Evolutionary conservation across 306 rosid species (phyloP).

Genomic region (Hylodesmum podocarpum): DNA sequence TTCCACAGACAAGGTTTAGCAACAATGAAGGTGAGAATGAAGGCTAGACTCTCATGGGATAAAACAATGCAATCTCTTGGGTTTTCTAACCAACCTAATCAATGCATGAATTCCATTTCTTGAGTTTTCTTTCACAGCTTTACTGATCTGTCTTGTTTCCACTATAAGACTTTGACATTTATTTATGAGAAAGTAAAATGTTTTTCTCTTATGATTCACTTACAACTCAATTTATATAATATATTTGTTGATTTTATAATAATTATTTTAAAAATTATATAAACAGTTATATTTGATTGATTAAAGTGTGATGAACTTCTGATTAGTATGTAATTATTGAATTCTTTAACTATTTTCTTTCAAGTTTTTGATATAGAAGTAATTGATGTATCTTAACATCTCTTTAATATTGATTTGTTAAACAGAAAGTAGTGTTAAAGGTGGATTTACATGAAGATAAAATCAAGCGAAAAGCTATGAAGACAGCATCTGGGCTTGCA

Average conservation of each 20-base stretch:
- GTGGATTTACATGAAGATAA: constrained; percentile 42
- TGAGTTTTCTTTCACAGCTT: background rate
- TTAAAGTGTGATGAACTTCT: no score
- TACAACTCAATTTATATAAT: no score
- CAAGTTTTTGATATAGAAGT: background rate
- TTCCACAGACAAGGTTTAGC: background rate
- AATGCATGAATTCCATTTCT: background rate
- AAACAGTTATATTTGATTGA: no score
- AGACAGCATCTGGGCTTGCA: constrained; percentile 45
- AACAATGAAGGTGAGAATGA: constrained; percentile 7
- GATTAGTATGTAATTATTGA: no score
- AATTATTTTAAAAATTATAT: no score
- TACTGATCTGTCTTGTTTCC: background rate
- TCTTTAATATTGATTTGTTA: background rate
- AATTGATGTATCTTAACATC: background rate
- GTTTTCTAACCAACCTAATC: background rate
- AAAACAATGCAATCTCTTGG: background rate
- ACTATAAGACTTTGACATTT: no score
- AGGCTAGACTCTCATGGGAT: background rate
- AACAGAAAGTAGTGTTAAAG: constrained; percentile 58
- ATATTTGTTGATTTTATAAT: no score
- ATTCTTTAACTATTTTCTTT: background rate
- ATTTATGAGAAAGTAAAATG: no score
- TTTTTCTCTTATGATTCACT: no score
- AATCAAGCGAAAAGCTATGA: constrained; percentile 56